Percentiles rank a stretch among this genome's conserved stretches.
Evolutionary conservation across 257 asterid genomes (phyloP).

Genomic region (Mitragyna speciosa): DNA sequence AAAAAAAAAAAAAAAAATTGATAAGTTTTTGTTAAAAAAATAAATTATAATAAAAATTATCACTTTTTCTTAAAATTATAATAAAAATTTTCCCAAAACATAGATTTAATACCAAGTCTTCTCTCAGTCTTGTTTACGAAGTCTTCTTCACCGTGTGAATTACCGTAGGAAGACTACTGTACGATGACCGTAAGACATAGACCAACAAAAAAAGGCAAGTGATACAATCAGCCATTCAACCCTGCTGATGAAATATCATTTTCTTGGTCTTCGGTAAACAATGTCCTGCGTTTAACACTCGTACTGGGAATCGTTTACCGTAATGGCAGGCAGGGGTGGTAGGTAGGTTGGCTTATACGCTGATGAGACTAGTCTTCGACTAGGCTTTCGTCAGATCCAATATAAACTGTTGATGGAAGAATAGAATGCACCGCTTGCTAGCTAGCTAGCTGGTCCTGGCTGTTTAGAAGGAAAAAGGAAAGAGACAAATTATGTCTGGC

Average conservation of each 20-base stretch:
- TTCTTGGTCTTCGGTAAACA: not conserved
- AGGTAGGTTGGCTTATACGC: too few relatives aligned
- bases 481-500: not conserved
- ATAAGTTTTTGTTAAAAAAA: too few relatives aligned
- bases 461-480: not conserved
- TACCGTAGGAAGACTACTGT: not conserved
- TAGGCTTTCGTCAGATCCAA: not conserved
- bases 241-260: not conserved
- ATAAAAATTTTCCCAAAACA: too few relatives aligned
- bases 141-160: constrained; percentile 1
- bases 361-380: not conserved
- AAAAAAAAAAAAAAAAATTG: too few relatives aligned
- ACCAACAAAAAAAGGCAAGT: not conserved
- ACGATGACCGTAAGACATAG: not conserved
- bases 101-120: constrained; percentile 12
- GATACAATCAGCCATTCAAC: not conserved
- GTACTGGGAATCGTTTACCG: too few relatives aligned
- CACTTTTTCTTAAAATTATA: too few relatives aligned
- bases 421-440: too few relatives aligned
- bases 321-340: too few relatives aligned
- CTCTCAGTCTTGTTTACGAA: constrained; percentile 9
- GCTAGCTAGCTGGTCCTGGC: too few relatives aligned
- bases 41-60: too few relatives aligned
- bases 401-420: too few relatives aligned
- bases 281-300: not conserved